Base-by-base conservation (phyloP, 169 alveolate species). In the Eimeria sp. region DNA sequence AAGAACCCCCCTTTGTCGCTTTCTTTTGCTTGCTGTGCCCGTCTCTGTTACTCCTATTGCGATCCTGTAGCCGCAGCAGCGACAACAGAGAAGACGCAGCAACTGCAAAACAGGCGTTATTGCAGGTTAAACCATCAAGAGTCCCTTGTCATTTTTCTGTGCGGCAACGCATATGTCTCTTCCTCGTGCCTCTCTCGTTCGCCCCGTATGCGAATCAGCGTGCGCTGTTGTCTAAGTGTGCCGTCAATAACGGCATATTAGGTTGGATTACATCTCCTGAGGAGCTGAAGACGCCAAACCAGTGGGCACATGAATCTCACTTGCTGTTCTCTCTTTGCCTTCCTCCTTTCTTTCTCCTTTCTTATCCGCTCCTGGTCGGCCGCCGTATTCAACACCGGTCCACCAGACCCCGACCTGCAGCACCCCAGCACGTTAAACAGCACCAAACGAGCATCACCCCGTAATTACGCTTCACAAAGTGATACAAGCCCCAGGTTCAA, bases 351-450 rank as follows among this genome's bases (percentile, higher is more conserved):
- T 40, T 61, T 86, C 43, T 86, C 92, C 78, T 61, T 63, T 30
- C 92, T 25, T 51, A 86, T 16, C 6, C 92, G 7, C 43, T 86
- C 92, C 80, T 86, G 92, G 25, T 86, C 92, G 16, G 61, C 92
- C 27, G 92, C 78, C 11, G 61, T 25, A 25, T 86, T 63, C 20
- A 57, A 20, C 20, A 72, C 40, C 20, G 76, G 80, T 13, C 45
- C 80, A 1, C 27, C 43, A 3, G 78, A 61, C 30, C 80, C 92
- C 57, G 78, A 58, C 92, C 92, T 86, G 80, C 67, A 40, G 80
- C 57, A 49, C 5, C 30, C 72, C 25, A 70, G 7, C 11, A 43
- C 90, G 51, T 30, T 27, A 54, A n/a, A n/a, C 30, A 4, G 20
- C 22, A 54, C 34, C 84, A 40, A 14, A 27, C 13, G 30, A 9